These are phyloP conservation scores for Spinacia oleracea DNA, from an alignment of 179 eudicot species.

Conservation along the genomic window DNA sequence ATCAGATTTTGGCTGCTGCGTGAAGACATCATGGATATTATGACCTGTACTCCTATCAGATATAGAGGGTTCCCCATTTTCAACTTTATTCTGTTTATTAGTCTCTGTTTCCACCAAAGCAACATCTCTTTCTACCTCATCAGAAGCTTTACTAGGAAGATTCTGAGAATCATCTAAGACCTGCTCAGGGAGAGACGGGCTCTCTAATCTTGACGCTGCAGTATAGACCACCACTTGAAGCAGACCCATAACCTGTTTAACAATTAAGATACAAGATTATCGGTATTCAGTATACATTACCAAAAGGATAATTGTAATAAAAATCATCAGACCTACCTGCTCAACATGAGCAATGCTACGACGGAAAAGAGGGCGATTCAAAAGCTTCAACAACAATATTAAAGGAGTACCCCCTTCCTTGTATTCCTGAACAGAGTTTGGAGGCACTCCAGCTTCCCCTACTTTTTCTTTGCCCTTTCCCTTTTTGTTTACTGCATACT, in stretches of 20 bases:
- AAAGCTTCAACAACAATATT: constrained; percentile 69
- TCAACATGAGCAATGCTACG: constrained; percentile 87
- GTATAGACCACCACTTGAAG: constrained; percentile 75
- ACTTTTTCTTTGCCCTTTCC: constrained; percentile 85
- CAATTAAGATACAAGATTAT: constrained; percentile 4
- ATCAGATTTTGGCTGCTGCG: constrained; percentile 77
- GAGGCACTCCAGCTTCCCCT: constrained; percentile 43
- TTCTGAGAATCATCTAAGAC: constrained; percentile 40
- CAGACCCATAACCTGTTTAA: constrained; percentile 81
- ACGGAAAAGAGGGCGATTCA: constrained; percentile 70
- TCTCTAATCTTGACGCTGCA: constrained; percentile 72
- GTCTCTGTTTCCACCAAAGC: constrained; percentile 39
- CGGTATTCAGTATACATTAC: neutral
- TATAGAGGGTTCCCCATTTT: constrained; percentile 43
- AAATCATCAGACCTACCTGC: constrained; percentile 53
- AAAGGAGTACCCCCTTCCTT: constrained; percentile 57
- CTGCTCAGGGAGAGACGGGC: constrained; percentile 48
- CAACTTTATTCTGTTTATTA: constrained; percentile 38
- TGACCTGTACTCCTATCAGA: constrained; percentile 45
- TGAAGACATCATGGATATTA: constrained; percentile 50
- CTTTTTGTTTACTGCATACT: constrained; percentile 38
- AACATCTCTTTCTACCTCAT: constrained; percentile 38
- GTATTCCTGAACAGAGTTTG: constrained; percentile 30
- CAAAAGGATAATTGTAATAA: neutral
- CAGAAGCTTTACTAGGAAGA: constrained; percentile 37